Percentiles rank a stretch among this genome's conserved stretches.
These are phyloP conservation scores for Prunus mira DNA, from an alignment of 306 rosid species.

Conservation along the genomic window DNA sequence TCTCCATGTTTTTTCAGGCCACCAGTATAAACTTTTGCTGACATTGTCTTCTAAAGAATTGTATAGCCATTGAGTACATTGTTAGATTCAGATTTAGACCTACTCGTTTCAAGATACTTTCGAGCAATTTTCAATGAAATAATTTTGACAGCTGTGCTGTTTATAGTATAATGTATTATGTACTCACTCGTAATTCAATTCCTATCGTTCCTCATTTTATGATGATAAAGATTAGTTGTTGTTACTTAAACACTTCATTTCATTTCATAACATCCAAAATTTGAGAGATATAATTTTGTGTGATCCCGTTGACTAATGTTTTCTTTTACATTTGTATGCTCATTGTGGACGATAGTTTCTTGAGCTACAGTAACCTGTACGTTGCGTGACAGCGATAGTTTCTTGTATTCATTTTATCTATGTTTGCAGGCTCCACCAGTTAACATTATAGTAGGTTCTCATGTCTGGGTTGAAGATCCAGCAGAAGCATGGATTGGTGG, in stretches of 20 bases:
- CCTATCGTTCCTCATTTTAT: not conserved
- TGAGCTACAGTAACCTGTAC: not conserved
- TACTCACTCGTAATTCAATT: not conserved
- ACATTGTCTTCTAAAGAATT: not conserved
- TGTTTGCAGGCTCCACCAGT: conserved; percentile 87
- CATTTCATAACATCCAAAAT: not conserved
- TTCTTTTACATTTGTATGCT: not conserved
- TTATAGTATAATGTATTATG: not conserved
- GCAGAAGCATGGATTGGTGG: conserved; percentile 88
- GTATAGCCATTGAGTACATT: not conserved
- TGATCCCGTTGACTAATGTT: not conserved
- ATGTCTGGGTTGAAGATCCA: conserved; percentile 98
- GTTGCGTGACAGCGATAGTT: conserved; percentile 4
- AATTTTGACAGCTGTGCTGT: too few species aligned
- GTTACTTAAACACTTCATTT: not conserved
- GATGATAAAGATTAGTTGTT: not conserved
- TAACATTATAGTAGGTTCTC: conserved; percentile 94
- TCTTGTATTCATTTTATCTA: conserved; percentile 15
- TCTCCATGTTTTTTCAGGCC: not conserved
- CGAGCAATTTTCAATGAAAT: not conserved
- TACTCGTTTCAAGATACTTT: not conserved
- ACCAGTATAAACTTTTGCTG: not conserved
- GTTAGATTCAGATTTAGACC: not conserved
- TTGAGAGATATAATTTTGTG: not conserved
- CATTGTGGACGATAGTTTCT: not conserved